Percentiles rank a stretch among this genome's conserved stretches.
Evolutionary conservation across 352 stramenopile species (phyloP).

Genomic region (Phytophthora melonis): DNA sequence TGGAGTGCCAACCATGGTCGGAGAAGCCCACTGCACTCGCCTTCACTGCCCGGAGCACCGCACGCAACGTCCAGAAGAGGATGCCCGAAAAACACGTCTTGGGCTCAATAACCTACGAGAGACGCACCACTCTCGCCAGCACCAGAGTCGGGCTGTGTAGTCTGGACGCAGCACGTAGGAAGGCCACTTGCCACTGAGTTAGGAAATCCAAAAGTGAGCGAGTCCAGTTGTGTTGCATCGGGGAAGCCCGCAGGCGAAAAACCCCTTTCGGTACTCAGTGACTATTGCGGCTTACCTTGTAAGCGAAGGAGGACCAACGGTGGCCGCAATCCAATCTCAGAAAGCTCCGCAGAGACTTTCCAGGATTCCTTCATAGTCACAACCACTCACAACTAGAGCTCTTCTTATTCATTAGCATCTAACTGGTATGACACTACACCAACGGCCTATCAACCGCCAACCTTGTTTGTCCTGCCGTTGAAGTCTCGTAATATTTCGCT

Average conservation of each 20-base stretch:
- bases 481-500: no score
- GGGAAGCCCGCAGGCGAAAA: constrained; percentile 5
- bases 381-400: constrained; percentile 8
- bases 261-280: not conserved
- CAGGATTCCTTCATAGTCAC: constrained; percentile 1
- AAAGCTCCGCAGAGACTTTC: constrained; percentile 7
- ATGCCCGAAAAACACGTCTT: not conserved
- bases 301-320: not conserved
- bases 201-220: not conserved
- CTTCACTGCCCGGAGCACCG: not conserved
- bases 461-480: not conserved
- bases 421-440: not conserved
- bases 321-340: not conserved
- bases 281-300: constrained; percentile 1
- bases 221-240: constrained; percentile 10
- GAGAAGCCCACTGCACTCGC: not conserved
- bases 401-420: constrained; percentile 2
- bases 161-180: not conserved
- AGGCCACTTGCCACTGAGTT: not conserved
- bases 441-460: not conserved
- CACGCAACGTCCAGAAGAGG: not conserved
- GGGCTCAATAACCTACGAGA: not conserved
- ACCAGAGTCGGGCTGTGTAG: not conserved
- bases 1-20: not conserved
- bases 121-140: not conserved